Evolutionary conservation across 2,329 filamentous ascomycete genomes (phyloP).

Genomic region (Claviceps cyperi): DNA sequence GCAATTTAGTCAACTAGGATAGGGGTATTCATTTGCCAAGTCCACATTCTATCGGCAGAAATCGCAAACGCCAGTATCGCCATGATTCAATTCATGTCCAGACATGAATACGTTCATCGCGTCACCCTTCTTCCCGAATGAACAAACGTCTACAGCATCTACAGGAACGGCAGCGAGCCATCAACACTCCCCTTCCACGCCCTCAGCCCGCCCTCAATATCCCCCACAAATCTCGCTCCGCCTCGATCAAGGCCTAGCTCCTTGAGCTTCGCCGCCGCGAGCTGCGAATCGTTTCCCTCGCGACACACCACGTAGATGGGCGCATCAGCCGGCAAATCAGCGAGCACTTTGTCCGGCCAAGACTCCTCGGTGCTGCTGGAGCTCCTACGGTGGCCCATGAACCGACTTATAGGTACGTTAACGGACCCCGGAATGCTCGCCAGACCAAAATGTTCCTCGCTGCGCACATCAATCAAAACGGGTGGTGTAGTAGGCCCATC

Average conservation of each 20-base stretch:
- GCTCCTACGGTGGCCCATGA: constrained; percentile 32
- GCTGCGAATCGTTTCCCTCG: constrained; percentile 65
- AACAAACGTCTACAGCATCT: neutral
- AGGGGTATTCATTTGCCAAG: too few species aligned
- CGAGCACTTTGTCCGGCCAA: constrained; percentile 23
- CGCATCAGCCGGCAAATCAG: constrained; percentile 23
- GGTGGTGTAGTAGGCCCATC: constrained; percentile 13
- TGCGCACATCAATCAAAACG: constrained; percentile 67
- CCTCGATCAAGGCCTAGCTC: constrained; percentile 39
- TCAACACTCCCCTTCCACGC: constrained; percentile 63
- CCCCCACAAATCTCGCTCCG: constrained; percentile 46
- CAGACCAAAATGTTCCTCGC: constrained; percentile 72
- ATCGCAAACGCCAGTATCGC: too few species aligned
- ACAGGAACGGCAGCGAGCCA: constrained; percentile 37
- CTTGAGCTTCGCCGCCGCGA: constrained; percentile 51
- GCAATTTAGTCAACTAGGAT: too few species aligned
- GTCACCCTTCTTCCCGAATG: neutral
- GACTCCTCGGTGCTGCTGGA: constrained; percentile 12
- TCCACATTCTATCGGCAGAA: too few species aligned
- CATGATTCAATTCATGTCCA: too few species aligned
- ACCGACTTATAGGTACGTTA: constrained; percentile 47
- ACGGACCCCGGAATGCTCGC: constrained; percentile 62
- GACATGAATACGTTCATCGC: too few species aligned
- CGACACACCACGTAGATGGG: constrained; percentile 61
- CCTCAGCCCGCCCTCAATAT: constrained; percentile 56